Base-by-base conservation (phyloP, 805 yeast genomes). In the Lipomyces yamanashiensis region DNA sequence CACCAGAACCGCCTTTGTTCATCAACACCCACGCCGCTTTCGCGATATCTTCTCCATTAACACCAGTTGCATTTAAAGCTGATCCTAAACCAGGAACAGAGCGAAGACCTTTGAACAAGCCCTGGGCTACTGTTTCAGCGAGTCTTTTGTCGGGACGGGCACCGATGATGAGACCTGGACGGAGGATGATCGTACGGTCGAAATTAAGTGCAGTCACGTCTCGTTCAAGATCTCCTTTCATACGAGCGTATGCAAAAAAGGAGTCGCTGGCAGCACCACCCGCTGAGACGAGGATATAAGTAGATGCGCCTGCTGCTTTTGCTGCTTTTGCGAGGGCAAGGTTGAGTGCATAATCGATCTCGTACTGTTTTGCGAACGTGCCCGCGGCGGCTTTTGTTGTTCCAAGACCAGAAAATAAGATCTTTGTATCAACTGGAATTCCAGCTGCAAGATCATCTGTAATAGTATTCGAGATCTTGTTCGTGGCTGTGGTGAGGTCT, bases 211-310 rank as follows among this genome's bases (percentile, higher is more conserved):
- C 85, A 50, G 80, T 75, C 9, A 92, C 77, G 53, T 85, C 90
- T 51, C 85, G 82, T 73, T 92, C 97, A 54, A 89, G 78, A 57
- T 86, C 83, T 36, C 96, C 97, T 74, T 92, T 92, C 75, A 88
- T 80, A 69, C 80, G 80, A 50, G 84, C 58, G 71, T 91, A 92
- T 4, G 87, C 81, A 48, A 89, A 79, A n/a, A 69, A 70, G 0
- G 96, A 88, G 41, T 72, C 68, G 0, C 82, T 70, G 62, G 78
- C 79, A 0, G 97, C 90, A n/a, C 91, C 91, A 0, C 71, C 56
- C 2, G 92, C 78, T 2, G 92, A 85, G 5, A 92, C 82, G 13
- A 92, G 73, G 2, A 92, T 86, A 67, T 84, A 85, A 0, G 91
- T 87, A 45, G 82, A 80, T 68, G 85, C 85, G 0, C 95, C 95